These are phyloP conservation scores for Aureobasidium sp. DNA, from an alignment of 2,329 filamentous ascomycete species.

Conservation along the genomic window DNA sequence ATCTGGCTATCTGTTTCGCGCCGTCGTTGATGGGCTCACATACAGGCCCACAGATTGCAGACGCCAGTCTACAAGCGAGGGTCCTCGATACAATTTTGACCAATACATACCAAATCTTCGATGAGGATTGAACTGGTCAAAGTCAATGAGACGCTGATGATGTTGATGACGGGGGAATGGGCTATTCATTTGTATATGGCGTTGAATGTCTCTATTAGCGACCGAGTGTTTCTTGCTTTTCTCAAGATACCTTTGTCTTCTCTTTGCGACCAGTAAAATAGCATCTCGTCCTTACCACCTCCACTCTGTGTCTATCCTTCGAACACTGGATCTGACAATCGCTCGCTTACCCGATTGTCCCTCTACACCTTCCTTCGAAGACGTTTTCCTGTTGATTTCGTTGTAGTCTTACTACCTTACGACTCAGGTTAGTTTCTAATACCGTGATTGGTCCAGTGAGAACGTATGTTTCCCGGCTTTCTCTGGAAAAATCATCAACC, in stretches of 20 bases:
- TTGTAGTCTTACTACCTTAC: too few species aligned
- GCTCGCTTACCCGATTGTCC: too few species aligned
- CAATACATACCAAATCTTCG: slow-evolving; percentile 97
- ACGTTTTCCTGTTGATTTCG: too few species aligned
- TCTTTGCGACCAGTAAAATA: background rate
- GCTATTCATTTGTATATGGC: background rate
- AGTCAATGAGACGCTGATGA: background rate
- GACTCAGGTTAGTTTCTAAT: too few species aligned
- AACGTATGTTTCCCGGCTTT: too few species aligned
- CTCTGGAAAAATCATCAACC: too few species aligned
- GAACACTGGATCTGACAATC: too few species aligned
- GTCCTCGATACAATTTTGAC: slow-evolving; percentile 94
- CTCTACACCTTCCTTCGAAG: too few species aligned
- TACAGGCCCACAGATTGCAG: slow-evolving; percentile 74
- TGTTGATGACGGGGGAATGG: background rate
- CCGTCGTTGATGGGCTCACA: slow-evolving; percentile 92
- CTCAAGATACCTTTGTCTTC: slow-evolving; percentile 11
- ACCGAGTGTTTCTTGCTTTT: slow-evolving; percentile 6
- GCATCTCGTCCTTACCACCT: background rate
- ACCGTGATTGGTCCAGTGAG: too few species aligned
- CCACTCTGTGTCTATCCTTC: too few species aligned
- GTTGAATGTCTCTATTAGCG: background rate
- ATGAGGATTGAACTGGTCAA: slow-evolving; percentile 74
- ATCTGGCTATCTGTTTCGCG: slow-evolving; percentile 94
- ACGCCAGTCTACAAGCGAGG: slow-evolving; percentile 90